Evolutionary conservation across 495 filamentous ascomycete species (phyloP).

Genomic region (Penicillium samsonianum): DNA sequence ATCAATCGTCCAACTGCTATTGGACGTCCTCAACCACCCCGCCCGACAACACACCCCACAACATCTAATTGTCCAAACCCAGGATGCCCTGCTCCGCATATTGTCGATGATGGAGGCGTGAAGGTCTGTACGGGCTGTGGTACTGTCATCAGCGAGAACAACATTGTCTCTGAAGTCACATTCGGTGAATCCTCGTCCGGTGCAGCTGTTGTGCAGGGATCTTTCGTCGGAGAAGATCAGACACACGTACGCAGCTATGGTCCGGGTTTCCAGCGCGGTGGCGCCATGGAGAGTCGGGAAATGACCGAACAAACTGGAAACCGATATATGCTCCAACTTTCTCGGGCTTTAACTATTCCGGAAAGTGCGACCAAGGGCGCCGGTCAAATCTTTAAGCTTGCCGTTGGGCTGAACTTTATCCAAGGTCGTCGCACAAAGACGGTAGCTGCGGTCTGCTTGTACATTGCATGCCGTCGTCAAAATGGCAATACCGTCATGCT

Average conservation of each 20-base stretch:
- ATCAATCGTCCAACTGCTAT: conserved; percentile 43
- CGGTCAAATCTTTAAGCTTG: conserved; percentile 74
- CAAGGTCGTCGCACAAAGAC: conserved; percentile 83
- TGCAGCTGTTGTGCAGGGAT: conserved; percentile 89
- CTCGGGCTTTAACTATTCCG: conserved; percentile 55
- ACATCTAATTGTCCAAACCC: conserved; percentile 50
- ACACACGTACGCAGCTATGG: conserved; percentile 64
- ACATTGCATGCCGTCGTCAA: conserved; percentile 76
- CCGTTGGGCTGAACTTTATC: conserved; percentile 72
- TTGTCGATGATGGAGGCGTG: conserved; percentile 55
- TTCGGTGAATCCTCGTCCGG: conserved; percentile 84
- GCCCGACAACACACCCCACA: conserved; percentile 44
- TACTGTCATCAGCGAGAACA: conserved; percentile 73
- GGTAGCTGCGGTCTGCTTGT: conserved; percentile 83
- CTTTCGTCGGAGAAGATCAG: conserved; percentile 80
- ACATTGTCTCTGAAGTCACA: conserved; percentile 86
- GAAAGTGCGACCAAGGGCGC: conserved; percentile 62
- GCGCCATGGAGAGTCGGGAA: conserved; percentile 65
- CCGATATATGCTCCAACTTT: conserved; percentile 52
- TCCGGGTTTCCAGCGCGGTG: conserved; percentile 55
- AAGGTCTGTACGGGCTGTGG: conserved; percentile 80
- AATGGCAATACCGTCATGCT: conserved; percentile 70
- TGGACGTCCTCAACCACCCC: conserved; percentile 36
- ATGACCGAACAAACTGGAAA: conserved; percentile 66
- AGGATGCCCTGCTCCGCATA: conserved; percentile 49